These are phyloP conservation scores for Globisporangium yorkense DNA, from an alignment of 352 stramenopile genomes.

Conservation along the genomic window DNA sequence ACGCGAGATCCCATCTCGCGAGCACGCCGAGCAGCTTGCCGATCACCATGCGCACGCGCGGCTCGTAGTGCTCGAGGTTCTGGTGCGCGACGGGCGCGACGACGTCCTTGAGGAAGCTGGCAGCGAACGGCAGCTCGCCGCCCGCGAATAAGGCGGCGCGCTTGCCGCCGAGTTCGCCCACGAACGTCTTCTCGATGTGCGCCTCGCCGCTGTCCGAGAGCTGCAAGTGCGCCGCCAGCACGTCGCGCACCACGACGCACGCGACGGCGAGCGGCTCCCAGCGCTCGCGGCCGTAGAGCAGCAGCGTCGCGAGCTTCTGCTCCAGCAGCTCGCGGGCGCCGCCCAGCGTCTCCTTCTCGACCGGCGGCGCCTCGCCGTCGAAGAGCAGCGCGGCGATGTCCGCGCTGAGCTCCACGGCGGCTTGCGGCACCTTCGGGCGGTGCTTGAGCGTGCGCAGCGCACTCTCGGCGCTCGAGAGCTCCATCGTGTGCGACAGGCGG, in stretches of 20 bases:
- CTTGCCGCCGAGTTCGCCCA: constrained; percentile 7
- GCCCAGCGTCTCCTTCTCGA: not conserved
- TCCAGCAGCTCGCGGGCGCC: constrained; percentile 30
- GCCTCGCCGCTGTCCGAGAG: constrained; percentile 18
- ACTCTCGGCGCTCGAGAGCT: constrained; percentile 59
- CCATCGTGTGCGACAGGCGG: constrained; percentile 28
- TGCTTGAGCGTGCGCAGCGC: constrained; percentile 71
- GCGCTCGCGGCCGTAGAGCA: constrained; percentile 48
- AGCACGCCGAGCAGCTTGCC: constrained; percentile 64
- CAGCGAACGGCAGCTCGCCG: constrained; percentile 25
- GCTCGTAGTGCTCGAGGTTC: constrained; percentile 84
- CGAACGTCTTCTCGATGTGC: constrained; percentile 25
- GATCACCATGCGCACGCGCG: constrained; percentile 75
- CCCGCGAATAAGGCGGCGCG: constrained; percentile 18
- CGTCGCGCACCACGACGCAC: constrained; percentile 46
- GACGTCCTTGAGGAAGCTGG: constrained; percentile 36
- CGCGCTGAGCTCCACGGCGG: constrained; percentile 29
- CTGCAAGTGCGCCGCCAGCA: constrained; percentile 30
- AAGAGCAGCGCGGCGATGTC: constrained; percentile 27
- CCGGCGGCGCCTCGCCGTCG: not conserved
- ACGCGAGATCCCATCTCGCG: constrained; percentile 50
- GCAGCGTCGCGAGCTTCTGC: constrained; percentile 41
- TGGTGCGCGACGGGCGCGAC: constrained; percentile 34
- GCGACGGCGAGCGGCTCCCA: constrained; percentile 77
- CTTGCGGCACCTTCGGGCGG: constrained; percentile 45